Conservation (phyloP, 148 eudicot species). For the Pharnaceum exiguum region DNA sequence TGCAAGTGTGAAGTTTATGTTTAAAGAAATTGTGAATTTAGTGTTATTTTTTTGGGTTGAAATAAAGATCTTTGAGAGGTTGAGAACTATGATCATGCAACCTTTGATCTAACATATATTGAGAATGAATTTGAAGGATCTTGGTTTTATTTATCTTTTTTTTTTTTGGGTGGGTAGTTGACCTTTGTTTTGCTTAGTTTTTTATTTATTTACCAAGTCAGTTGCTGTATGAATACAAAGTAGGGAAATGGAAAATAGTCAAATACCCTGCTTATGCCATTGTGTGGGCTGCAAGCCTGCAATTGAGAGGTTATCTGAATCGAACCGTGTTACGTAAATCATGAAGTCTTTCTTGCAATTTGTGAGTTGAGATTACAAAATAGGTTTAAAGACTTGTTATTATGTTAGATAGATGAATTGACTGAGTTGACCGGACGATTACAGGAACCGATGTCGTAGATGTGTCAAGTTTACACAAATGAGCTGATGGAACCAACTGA, state of each 20-base stretch:
- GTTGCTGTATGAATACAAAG: background rate
- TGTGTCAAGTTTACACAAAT: slow-evolving; percentile 36
- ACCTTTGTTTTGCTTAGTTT: slow-evolving; percentile 1
- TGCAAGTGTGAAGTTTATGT: background rate
- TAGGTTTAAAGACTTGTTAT: background rate
- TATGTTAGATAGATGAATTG: background rate
- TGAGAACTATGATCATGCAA: background rate
- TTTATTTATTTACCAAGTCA: background rate
- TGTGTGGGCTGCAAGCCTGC: background rate
- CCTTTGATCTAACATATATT: background rate
- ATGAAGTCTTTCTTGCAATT: too few relatives aligned
- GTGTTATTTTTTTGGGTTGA: background rate
- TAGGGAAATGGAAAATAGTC: background rate
- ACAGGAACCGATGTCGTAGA: slow-evolving; percentile 26
- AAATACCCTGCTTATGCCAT: background rate
- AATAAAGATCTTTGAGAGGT: background rate
- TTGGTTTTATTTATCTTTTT: background rate
- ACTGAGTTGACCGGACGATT: background rate
- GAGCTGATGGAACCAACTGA: slow-evolving; percentile 38
- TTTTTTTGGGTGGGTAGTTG: background rate
- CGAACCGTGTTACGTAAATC: too few relatives aligned
- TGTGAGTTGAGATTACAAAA: background rate
- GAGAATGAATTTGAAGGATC: too few relatives aligned
- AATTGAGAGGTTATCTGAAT: background rate
- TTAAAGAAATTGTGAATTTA: background rate